Evolutionary conservation across 345 rosid genomes (phyloP).

Genomic region (Eucalyptus tenuipes): DNA sequence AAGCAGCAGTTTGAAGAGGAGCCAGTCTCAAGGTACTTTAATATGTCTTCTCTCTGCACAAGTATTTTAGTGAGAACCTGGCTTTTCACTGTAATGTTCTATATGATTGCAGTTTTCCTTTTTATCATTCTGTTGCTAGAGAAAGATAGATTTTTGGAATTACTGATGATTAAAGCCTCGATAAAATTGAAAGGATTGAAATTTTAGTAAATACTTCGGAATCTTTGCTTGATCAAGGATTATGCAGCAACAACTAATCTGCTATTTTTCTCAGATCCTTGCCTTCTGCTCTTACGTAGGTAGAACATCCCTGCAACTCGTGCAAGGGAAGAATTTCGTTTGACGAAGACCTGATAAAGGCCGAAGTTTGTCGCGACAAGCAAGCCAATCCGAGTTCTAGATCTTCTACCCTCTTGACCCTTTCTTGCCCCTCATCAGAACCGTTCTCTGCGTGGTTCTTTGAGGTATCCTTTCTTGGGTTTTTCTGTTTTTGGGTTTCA

Average conservation of each 20-base stretch:
- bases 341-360: not conserved
- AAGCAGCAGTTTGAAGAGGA: slow-evolving; percentile 64
- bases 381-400: not conserved
- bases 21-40: slow-evolving; percentile 44
- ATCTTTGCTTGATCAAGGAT: not conserved
- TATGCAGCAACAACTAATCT: not conserved
- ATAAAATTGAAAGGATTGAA: no score
- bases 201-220: not conserved
- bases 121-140: not conserved
- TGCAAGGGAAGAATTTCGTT: not conserved
- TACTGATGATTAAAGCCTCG: not conserved
- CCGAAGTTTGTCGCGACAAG: not conserved
- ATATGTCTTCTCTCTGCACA: not conserved
- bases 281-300: not conserved
- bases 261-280: not conserved
- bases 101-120: not conserved
- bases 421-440: not conserved
- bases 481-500: not conserved
- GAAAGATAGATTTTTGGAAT: not conserved
- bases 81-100: not conserved
- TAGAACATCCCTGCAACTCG: not conserved
- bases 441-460: not conserved
- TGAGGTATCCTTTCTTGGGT: not conserved
- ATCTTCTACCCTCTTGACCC: not conserved
- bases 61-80: not conserved